Evolutionary conservation across 495 filamentous ascomycete genomes (phyloP).

Genomic region (Podospora australis): DNA sequence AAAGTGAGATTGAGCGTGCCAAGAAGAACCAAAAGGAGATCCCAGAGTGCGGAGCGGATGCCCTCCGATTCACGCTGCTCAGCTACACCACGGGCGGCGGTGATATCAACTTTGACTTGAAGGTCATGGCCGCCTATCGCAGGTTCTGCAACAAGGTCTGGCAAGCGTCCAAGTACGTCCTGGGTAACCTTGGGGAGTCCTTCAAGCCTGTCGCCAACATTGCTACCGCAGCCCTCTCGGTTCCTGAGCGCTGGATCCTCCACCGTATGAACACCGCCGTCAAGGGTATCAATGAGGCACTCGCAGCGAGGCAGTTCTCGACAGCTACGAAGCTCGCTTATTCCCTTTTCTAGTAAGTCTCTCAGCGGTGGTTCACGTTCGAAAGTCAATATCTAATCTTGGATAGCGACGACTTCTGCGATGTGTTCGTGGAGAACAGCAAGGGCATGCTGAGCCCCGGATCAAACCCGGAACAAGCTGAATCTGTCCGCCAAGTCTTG

Average conservation of each 20-base stretch:
- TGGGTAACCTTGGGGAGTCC: constrained; percentile 66
- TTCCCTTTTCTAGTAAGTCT: constrained; percentile 9
- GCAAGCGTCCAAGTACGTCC: constrained; percentile 80
- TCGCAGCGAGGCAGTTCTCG: constrained; percentile 68
- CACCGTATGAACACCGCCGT: constrained; percentile 68
- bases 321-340: constrained; percentile 43
- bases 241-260: constrained; percentile 74
- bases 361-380: not conserved
- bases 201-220: constrained; percentile 60
- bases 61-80: constrained; percentile 73
- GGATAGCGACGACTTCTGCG: constrained; percentile 48
- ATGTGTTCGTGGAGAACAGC: constrained; percentile 71
- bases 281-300: constrained; percentile 64
- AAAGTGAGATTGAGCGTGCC: constrained; percentile 65
- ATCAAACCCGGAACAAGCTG: constrained; percentile 41
- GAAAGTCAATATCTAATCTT: not conserved
- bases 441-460: constrained; percentile 60
- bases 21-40: constrained; percentile 77
- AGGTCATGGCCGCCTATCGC: constrained; percentile 77
- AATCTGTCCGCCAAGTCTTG: constrained; percentile 56
- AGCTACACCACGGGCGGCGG: constrained; percentile 84
- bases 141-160: constrained; percentile 94
- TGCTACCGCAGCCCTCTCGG: constrained; percentile 60
- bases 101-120: constrained; percentile 79
- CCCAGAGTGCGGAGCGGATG: constrained; percentile 81